These are phyloP conservation scores for Aureobasidium sp. DNA, from an alignment of 2,329 filamentous ascomycete genomes.

Conservation along the genomic window DNA sequence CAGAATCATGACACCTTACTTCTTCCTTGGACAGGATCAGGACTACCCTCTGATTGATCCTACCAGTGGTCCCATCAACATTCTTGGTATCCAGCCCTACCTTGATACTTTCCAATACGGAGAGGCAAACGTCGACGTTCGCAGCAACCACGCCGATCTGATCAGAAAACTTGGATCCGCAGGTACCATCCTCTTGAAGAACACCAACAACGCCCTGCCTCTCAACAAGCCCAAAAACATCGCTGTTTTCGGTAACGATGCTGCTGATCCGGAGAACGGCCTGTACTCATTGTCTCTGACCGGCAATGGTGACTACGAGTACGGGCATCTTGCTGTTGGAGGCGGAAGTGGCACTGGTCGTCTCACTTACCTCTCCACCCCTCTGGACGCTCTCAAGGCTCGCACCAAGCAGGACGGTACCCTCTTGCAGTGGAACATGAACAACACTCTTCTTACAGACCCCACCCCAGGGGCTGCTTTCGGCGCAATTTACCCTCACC, in stretches of 20 bases:
- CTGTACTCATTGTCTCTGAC: constrained; percentile 28
- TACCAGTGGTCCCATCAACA: constrained; percentile 18
- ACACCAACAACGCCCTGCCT: constrained; percentile 48
- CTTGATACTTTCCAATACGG: constrained; percentile 33
- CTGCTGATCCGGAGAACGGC: constrained; percentile 39
- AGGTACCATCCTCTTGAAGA: constrained; percentile 54
- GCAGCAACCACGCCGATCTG: constrained; percentile 43
- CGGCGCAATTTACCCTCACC: constrained; percentile 35
- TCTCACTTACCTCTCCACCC: constrained; percentile 12
- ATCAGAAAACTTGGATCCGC: constrained; percentile 45
- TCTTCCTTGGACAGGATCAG: constrained; percentile 50
- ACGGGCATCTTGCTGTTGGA: constrained; percentile 16
- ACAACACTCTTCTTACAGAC: constrained; percentile 27
- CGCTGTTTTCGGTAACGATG: constrained; percentile 33
- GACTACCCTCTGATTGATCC: constrained; percentile 40
- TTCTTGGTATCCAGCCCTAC: constrained; percentile 48
- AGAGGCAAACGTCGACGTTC: constrained; percentile 1
- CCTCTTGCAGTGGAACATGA: constrained; percentile 27
- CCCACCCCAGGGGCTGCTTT: constrained; percentile 14
- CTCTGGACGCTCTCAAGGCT: constrained; percentile 18
- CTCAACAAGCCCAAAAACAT: constrained; percentile 37
- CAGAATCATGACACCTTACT: constrained; percentile 43
- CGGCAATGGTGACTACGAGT: constrained; percentile 36
- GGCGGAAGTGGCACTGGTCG: constrained; percentile 14
- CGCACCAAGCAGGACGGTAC: constrained; percentile 23